phyloP scores from a whole-genome alignment of 768 basidiomycete genomes.

The Chalciporus sphaerocephalus region DNA sequence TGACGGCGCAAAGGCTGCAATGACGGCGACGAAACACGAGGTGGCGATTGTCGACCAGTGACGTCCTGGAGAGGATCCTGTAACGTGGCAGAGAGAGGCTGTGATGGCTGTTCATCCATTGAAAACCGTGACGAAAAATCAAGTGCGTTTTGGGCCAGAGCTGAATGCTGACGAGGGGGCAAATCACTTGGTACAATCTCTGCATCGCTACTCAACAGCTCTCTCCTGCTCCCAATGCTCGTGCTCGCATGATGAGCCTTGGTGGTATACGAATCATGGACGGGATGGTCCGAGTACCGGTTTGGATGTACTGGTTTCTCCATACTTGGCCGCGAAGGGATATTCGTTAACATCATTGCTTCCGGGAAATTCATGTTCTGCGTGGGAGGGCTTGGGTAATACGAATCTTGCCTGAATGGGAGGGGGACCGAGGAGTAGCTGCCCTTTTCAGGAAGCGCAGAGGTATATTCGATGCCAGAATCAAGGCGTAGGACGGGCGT shows the following conservation, averaged over 20 bases:
- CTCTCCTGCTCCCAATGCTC: slow-evolving; percentile 21
- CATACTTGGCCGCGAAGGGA: slow-evolving; percentile 12
- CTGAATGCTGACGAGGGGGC: slow-evolving; percentile 3
- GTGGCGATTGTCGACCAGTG: background rate
- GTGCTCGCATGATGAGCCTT: background rate
- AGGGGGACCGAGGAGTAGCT: slow-evolving; percentile 8
- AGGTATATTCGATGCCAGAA: slow-evolving; percentile 13
- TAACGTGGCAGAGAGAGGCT: slow-evolving; percentile 1
- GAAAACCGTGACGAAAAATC: slow-evolving; percentile 16
- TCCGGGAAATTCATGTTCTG: slow-evolving; percentile 15
- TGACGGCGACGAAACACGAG: slow-evolving; percentile 7
- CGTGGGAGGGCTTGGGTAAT: slow-evolving; percentile 5
- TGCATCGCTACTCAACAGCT: slow-evolving; percentile 22
- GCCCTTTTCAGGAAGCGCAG: slow-evolving; percentile 17
- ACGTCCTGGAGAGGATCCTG: background rate
- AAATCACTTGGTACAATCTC: slow-evolving; percentile 6
- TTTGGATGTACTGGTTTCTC: slow-evolving; percentile 23
- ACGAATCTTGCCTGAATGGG: slow-evolving; percentile 15
- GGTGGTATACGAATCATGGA: slow-evolving; percentile 2
- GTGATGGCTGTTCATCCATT: slow-evolving; percentile 6
- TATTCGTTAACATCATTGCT: slow-evolving; percentile 8
- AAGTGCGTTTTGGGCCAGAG: slow-evolving; percentile 2
- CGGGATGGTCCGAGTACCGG: slow-evolving; percentile 14
- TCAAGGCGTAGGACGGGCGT: slow-evolving; percentile 28
- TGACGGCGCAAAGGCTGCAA: slow-evolving; percentile 26